Evolutionary conservation across 805 yeast genomes (phyloP).

Genomic region (Pichia cabralensis): DNA sequence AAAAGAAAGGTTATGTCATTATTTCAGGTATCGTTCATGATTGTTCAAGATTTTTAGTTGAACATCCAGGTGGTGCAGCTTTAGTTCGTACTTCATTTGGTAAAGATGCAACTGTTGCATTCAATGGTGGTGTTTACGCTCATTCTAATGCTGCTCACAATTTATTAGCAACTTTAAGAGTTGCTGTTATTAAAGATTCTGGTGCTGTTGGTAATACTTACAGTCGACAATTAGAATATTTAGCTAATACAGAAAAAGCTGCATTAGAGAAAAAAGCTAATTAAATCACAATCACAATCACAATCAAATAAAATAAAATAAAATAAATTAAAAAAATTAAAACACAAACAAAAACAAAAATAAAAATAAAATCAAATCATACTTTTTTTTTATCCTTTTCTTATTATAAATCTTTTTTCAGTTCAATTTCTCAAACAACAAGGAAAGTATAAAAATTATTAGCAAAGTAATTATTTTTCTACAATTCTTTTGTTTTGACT

Average conservation of each 20-base stretch:
- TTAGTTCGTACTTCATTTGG: conserved; percentile 61
- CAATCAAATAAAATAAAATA: no score
- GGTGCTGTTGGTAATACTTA: conserved; percentile 49
- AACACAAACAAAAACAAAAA: no score
- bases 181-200: conserved; percentile 65
- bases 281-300: no score
- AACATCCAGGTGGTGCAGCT: conserved; percentile 82
- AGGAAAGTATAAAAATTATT: no score
- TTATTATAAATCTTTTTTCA: no score
- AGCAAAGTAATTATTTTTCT: no score
- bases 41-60: conserved; percentile 54
- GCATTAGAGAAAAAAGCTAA: conserved; percentile 1
- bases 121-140: conserved; percentile 78
- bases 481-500: no score
- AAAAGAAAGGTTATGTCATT: conserved; percentile 50
- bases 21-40: conserved; percentile 76
- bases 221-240: conserved; percentile 31
- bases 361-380: no score
- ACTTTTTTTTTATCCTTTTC: no score
- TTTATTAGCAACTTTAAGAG: conserved; percentile 71
- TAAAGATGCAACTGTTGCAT: conserved; percentile 76
- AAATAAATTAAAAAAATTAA: no score
- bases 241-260: conserved; percentile 16
- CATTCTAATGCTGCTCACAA: conserved; percentile 85
- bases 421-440: no score